These are phyloP conservation scores for Chrysoporthe puriensis DNA, from an alignment of 2,329 filamentous ascomycete genomes.

Conservation along the genomic window DNA sequence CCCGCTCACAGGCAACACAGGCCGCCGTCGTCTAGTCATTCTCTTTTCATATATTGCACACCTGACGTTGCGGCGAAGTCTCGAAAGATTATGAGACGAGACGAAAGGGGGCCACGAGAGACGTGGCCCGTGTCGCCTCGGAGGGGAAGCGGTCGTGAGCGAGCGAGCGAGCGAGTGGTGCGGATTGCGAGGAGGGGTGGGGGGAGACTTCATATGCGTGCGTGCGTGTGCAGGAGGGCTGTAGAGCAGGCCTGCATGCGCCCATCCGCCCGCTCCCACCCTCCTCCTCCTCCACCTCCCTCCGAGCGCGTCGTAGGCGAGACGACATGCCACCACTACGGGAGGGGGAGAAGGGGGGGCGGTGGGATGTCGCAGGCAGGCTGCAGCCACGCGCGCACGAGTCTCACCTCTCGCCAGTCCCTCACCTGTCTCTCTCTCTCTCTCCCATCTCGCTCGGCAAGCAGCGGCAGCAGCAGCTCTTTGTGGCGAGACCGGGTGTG, in stretches of 20 bases:
- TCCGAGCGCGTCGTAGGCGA: conserved; percentile 20
- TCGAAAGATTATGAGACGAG: background rate
- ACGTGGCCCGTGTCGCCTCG: background rate
- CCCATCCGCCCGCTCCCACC: background rate
- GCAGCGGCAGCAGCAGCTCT: too few species aligned
- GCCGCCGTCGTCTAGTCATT: background rate
- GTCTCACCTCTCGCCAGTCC: background rate
- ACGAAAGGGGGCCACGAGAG: too few species aligned
- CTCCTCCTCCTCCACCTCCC: background rate
- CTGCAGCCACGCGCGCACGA: background rate
- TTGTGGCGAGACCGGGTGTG: background rate
- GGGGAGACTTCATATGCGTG: background rate
- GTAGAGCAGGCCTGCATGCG: background rate
- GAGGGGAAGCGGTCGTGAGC: background rate
- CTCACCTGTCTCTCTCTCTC: background rate
- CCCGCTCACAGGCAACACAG: too few species aligned
- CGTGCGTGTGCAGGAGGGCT: background rate
- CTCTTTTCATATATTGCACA: background rate
- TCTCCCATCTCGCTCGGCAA: background rate
- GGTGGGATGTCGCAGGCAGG: conserved; percentile 4
- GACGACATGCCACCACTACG: conserved; percentile 23
- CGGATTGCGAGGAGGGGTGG: background rate
- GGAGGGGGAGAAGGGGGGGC: background rate
- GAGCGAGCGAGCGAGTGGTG: background rate
- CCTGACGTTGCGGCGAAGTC: background rate